A percentile compares a stretch with the other conserved stretches of the same genome.
Evolutionary conservation across 345 rosid species (phyloP).

Genomic region (Eutrema japonicum): DNA sequence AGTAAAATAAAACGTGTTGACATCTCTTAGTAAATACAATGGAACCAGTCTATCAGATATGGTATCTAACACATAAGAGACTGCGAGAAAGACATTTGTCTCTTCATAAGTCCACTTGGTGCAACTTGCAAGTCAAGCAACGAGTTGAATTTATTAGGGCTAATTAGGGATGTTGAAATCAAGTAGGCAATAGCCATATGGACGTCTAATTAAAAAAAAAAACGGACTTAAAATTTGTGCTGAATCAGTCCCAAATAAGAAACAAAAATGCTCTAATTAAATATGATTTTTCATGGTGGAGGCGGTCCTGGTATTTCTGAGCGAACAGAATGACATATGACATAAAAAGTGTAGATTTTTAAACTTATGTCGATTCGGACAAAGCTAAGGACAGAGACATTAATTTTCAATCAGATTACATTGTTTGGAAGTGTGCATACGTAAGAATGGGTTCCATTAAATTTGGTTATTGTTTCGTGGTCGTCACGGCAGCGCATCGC

Average conservation of each 20-base stretch:
- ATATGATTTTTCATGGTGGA: not conserved
- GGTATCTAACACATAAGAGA: conserved; percentile 4
- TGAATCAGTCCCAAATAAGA: not conserved
- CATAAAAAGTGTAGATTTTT: too few species aligned
- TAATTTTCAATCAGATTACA: not conserved
- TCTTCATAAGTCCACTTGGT: conserved; percentile 21
- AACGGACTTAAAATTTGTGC: not conserved
- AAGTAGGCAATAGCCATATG: not conserved
- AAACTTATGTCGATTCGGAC: too few species aligned
- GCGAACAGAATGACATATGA: too few species aligned
- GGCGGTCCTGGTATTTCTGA: too few species aligned
- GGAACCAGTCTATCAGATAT: not conserved
- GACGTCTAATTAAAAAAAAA: not conserved
- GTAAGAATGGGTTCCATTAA: not conserved
- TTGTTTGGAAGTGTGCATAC: not conserved
- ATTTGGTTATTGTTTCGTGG: conserved; percentile 5
- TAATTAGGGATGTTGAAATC: not conserved
- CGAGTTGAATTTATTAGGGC: not conserved
- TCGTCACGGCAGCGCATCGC: not conserved
- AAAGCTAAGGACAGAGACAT: too few species aligned
- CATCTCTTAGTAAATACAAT: not conserved
- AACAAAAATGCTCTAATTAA: not conserved
- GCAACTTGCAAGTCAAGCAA: conserved; percentile 29
- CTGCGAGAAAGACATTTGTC: not conserved
- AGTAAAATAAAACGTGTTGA: not conserved